These are phyloP conservation scores for Truncatella angustata DNA, from an alignment of 2,329 filamentous ascomycete species.

Conservation along the genomic window DNA sequence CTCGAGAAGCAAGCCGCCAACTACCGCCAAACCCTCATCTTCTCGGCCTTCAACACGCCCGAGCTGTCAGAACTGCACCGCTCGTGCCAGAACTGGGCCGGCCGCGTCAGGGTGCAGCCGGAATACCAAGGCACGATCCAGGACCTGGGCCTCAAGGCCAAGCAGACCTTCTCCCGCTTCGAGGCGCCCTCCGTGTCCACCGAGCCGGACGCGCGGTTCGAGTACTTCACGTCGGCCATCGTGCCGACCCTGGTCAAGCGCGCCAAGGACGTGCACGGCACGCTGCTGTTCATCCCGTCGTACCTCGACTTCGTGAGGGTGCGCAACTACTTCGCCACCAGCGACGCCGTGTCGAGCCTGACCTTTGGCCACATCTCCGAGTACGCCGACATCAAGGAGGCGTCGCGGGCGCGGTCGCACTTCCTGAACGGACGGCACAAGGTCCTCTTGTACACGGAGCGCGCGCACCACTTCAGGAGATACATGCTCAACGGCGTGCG, in stretches of 20 bases:
- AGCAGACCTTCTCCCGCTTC: slow-evolving; percentile 89
- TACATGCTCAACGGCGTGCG: slow-evolving; percentile 79
- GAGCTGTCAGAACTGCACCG: slow-evolving; percentile 81
- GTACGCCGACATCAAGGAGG: slow-evolving; percentile 76
- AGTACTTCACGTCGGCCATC: slow-evolving; percentile 82
- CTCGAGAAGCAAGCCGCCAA: slow-evolving; percentile 80
- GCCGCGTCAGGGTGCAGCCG: slow-evolving; percentile 71
- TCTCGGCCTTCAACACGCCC: slow-evolving; percentile 82
- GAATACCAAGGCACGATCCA: slow-evolving; percentile 72
- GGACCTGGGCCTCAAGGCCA: slow-evolving; percentile 67
- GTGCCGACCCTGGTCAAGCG: slow-evolving; percentile 72
- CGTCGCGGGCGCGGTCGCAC: slow-evolving; percentile 80
- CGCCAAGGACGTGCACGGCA: slow-evolving; percentile 63
- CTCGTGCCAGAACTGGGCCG: slow-evolving; percentile 73
- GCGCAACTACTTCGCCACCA: slow-evolving; percentile 85
- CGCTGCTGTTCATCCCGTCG: slow-evolving; percentile 84
- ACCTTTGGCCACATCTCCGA: slow-evolving; percentile 85
- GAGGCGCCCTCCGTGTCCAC: slow-evolving; percentile 65
- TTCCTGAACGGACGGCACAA: slow-evolving; percentile 81
- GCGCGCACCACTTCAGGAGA: slow-evolving; percentile 95
- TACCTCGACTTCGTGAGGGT: slow-evolving; percentile 95
- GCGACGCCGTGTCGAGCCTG: slow-evolving; percentile 50
- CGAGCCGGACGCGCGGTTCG: slow-evolving; percentile 87
- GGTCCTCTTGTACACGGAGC: slow-evolving; percentile 86
- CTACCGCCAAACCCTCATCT: slow-evolving; percentile 81